Evolutionary conservation across 179 eudicot genomes (phyloP), one percentile per base, ranked within the genome.

Genomic region (Kewa caespitosa): DNA sequence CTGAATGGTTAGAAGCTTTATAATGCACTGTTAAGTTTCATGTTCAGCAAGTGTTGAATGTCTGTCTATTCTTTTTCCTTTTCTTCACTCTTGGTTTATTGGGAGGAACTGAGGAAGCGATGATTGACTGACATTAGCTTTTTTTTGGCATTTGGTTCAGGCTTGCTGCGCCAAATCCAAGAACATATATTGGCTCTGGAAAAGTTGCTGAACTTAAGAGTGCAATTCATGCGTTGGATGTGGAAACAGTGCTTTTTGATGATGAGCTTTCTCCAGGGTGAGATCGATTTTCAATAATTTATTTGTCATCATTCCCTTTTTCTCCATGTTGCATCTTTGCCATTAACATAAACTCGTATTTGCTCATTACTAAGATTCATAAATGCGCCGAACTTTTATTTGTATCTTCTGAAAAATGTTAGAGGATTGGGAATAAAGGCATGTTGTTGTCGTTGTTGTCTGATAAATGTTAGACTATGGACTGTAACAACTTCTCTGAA

Each of bases 241-340:
- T 88, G 70, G 99, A 95, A 89, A 93, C 97, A 34, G 97, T 95
- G 67, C 87, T 95, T 82, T 95, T 95, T 82, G 98, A 93, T 76
- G 99, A 95, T 55, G 99, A 95, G 81, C 99, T 95, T 80, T 93
- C 97, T 76, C 88, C 96, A 32, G 99, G 99, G 99, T 95, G 67
- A 70, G 91, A 82, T 86, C 27, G 61, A 13, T n/a, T n/a, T n/a
- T n/a, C n/a, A 27, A 25, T 41, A 15, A 22, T 30, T 48, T 65
- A 13, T 37, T 27, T 28, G 50, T 72, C 31, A 62, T 62, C n/a
- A 52, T 32, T 77, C 13, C 32, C 66, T 60, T 67, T 60, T 55
- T 15, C 36, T 36, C 32, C 33, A 54, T 72, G 46, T 55, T 39
- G 23, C 64, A 57, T 30, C 12, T 11, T 48, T 64, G 37, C 37